Conservation (phyloP, 179 eudicot genomes). For the Heliamphora pulchella region DNA sequence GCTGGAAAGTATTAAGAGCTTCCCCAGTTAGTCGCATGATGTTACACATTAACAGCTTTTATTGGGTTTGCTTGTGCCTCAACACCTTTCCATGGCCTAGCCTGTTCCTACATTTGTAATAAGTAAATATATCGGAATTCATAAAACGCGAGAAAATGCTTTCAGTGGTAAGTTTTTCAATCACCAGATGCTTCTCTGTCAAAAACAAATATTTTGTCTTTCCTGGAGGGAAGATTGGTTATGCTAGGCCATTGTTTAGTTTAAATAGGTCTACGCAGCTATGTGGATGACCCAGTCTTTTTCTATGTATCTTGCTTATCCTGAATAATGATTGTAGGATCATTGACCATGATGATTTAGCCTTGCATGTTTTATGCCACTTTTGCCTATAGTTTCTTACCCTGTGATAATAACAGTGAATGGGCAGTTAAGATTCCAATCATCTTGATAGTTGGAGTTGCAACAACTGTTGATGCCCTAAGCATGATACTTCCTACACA, state of each 20-base stretch:
- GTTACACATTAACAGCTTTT: neutral
- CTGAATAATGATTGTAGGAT: neutral
- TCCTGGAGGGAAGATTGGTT: neutral
- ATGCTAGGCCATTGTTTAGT: neutral
- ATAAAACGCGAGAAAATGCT: neutral
- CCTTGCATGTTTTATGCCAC: neutral
- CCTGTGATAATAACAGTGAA: constrained; percentile 50
- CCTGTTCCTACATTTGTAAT: neutral
- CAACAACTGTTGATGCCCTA: constrained; percentile 69
- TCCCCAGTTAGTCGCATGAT: neutral
- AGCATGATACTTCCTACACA: constrained; percentile 49
- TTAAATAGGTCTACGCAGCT: neutral
- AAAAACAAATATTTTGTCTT: neutral
- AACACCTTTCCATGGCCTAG: neutral
- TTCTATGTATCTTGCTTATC: neutral
- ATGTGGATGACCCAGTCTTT: neutral
- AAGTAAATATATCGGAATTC: neutral
- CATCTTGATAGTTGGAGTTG: constrained; percentile 67
- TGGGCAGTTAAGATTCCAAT: constrained; percentile 82
- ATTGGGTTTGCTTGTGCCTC: neutral
- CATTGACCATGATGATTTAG: neutral
- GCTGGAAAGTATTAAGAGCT: neutral
- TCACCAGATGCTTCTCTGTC: neutral
- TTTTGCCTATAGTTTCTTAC: constrained; percentile 12
- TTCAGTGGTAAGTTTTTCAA: neutral